Base-by-base conservation (phyloP, 768 basidiomycete species). In the Nidularia sp. region DNA sequence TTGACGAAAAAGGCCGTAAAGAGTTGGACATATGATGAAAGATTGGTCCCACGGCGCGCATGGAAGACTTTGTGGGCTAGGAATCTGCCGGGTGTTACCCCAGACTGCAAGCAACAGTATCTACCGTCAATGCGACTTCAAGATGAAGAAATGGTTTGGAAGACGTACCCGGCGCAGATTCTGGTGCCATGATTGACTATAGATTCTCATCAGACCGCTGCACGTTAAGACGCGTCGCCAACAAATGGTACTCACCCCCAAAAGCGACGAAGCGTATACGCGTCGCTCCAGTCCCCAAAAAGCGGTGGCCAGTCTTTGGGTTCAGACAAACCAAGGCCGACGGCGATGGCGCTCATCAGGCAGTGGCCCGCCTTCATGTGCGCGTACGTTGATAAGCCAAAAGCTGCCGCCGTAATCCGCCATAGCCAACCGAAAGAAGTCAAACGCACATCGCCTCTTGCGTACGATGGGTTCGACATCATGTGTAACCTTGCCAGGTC, bases 401-500 rank as follows among this genome's bases (percentile, higher is more conserved):
- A 61, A 6, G 51, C 34, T 18, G 53, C 34, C 2, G 58, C 50
- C 25, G 57, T 48, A 9, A 53, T 43, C 48, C 55, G 49, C 61
- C 52, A 59, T 34, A 39, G 18, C 41, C 48, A 57, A 25, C 60
- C 44, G 10, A 41, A 41, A 15, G 39, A 41, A 12, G 39, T 39
- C n/a, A 41, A 47, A 15, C 41, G 52, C 33, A 12, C 55, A 22
- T 51, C 49, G 44, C 36, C 54, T 52, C 29, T 53, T 18, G 34
- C 39, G 29, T 52, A 58, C 36, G 47, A 61, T 2, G 59, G 52
- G 47, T 64, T 64, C 6, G 55, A 55, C 13, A 55, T 56, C 32
- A 57, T 45, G 35, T 64, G 51, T 6, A 57, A 45, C 35, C 55
- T 54, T 3, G 12, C 10, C 39, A 41, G 36, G 7, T 71, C 70